Base-by-base conservation (phyloP, 345 rosid species). In the Carallia brachiata region DNA sequence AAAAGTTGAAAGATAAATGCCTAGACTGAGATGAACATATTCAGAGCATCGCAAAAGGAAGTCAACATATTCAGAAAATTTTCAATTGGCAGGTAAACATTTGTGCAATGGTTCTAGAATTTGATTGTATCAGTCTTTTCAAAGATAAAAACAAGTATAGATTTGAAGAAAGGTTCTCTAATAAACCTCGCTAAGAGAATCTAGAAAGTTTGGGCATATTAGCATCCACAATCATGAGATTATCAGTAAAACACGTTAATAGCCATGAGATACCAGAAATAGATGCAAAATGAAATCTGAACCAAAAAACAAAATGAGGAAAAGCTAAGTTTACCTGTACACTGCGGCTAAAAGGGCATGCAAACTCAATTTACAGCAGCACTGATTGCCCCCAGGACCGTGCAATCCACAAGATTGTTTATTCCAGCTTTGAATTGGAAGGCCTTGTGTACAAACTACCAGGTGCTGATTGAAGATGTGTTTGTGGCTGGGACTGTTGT, bases 341-440 rank as follows among this genome's bases (percentile, higher is more conserved):
- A 89, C 74, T 74, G 86, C 85, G 77, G 87, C 75, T 69, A 70
- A 63, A 69, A 84, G 85, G 84, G 91, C 84, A 80, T 79, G 87
- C 81, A 73, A 75, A 84, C 80, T 74, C 73, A 64, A 83, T 56
- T 70, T 62, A 79, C 77, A 66, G 83, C 82, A 81, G 85, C 79
- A 76, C 69, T 77, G 73, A 79, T 80, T 52, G 81, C 85, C 65
- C 67, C 78, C 50, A 56, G 81, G 84, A 70, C 80, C 75, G 86
- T 81, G 75, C 80, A 71, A 71, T 78, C 80, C 77, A 82, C 67
- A 58, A 74, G 70, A 57, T 50, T 61, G 78, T 73, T 85, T 85
- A 88, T 81, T 88, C 97, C 86, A 83, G 79, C 78, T 87, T 81
- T 69, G 86, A 65, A 77, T 86, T 87, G 31, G 87, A 79, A 61